Evolutionary conservation across 164 flowering plant species (phyloP), one percentile per base, ranked within the genome.

Genomic region (Cinnamomum chago): DNA sequence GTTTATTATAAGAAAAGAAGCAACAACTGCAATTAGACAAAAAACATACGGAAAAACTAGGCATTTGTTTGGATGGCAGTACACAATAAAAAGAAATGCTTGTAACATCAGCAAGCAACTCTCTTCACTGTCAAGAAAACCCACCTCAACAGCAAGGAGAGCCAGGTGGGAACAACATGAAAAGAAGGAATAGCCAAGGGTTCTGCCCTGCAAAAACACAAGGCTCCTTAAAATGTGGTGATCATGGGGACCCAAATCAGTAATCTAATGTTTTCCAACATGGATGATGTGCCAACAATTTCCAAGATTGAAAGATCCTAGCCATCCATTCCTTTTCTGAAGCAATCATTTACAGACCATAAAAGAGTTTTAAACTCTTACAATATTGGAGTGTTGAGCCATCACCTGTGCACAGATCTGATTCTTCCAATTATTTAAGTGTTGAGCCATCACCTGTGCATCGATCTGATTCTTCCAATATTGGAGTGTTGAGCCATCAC

Each of bases 91-190:
- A 67, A 67, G 7, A 5, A 14, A 68, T 33, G 23, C 90, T 84
- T 87, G 75, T 72, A 82, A 78, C 72, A 75, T 58, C 85, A 83
- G 88, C 83, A 84, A 85, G 62, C 64, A 70, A 73, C 64, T 86
- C 77, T 67, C 86, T 87, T 84, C 79, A 68, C 58, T 68, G 67
- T 67, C 80, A 87, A 89, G 84, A 86, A 66, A 62, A 67, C 50
- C 62, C 73, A 25, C 47, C 70, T 30, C 72, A 62, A 3, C 65
- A 73, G 20, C 50, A 76, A 71, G 22, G 62, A 55, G 60, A 55
- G 60, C 60, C 60, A 55, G n/a, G 60, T 55, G 60, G 60, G n/a
- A 15, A 15, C 14, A 14, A 17, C 20, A 55, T 15, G 6, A 55
- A 55, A 18, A 55, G 18, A 2, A 55, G 17, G 60, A 55, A 55